These are phyloP conservation scores for Houttuynia cordata DNA, from an alignment of 164 flowering plant genomes.

Conservation along the genomic window DNA sequence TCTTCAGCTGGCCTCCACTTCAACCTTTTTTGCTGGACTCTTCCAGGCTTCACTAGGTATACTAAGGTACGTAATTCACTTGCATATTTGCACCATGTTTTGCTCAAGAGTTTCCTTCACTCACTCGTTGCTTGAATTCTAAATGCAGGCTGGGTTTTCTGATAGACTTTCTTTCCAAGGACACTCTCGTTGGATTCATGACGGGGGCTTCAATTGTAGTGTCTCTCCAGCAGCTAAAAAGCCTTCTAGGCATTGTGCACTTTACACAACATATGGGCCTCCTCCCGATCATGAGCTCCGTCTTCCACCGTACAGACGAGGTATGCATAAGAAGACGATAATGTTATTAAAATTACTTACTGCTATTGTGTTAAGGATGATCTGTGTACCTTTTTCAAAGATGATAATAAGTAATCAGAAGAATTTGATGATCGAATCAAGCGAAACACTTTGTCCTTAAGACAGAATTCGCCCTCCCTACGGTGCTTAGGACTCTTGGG, in stretches of 20 bases:
- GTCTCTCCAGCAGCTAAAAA: slow-evolving; percentile 82
- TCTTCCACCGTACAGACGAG: slow-evolving; percentile 58
- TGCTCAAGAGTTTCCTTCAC: not conserved
- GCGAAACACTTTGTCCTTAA: too few relatives aligned
- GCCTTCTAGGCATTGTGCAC: slow-evolving; percentile 75
- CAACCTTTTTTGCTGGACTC: slow-evolving; percentile 86
- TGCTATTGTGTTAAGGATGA: too few relatives aligned
- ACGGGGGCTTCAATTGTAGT: slow-evolving; percentile 97
- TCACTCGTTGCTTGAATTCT: not conserved
- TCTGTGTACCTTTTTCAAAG: too few relatives aligned
- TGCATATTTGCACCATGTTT: not conserved
- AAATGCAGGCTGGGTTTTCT: slow-evolving; percentile 95
- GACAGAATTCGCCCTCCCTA: too few relatives aligned
- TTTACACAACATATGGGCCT: slow-evolving; percentile 81
- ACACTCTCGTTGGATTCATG: slow-evolving; percentile 85
- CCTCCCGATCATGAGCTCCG: slow-evolving; percentile 71
- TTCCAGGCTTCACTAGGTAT: slow-evolving; percentile 85
- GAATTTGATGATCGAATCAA: too few relatives aligned
- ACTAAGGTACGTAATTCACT: slow-evolving; percentile 35
- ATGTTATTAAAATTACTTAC: too few relatives aligned
- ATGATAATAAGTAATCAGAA: too few relatives aligned
- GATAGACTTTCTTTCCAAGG: slow-evolving; percentile 86
- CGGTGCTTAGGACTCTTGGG: too few relatives aligned
- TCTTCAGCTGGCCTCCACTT: slow-evolving; percentile 74
- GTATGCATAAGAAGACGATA: too few relatives aligned